Evolutionary conservation across 768 basidiomycete species (phyloP), one percentile per base, ranked within the genome.

Genomic region (Panaeolus papilionaceus): DNA sequence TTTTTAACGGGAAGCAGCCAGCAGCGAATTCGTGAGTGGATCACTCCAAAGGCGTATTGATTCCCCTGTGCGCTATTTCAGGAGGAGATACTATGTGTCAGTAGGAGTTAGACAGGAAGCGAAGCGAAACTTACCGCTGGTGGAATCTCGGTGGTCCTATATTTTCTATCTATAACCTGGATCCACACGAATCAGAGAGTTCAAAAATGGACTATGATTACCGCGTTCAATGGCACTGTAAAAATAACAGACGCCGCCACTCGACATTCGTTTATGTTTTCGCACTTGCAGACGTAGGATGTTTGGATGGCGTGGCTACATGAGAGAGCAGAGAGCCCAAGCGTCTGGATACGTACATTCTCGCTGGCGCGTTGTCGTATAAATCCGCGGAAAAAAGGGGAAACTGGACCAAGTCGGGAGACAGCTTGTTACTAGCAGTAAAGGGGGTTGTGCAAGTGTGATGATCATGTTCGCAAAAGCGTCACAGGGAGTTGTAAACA

Each of bases 161-260:
- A 1, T 33, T 16, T 28, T 28, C 26, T 37, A 58, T 33, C 9
- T 58, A 33, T 58, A 58, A 58, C 54, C 54, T 58, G 54, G 54
- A 58, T 58, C 54, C 54, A 58, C 54, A 58, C 54, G 54, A 58
- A 58, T 49, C 54, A 37, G 33, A 58, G 4, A 16, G 54, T 58
- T 58, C 54, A 58, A 58, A 58, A 58, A 37, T 58, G 54, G 54
- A 33, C 16, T 58, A 26, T 58, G 54, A 58, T 58, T 37, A 58
- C 54, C 54, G 54, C 28, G 54, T 58, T 58, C 12, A 37, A 58
- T 58, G 54, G 1, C 28, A 28, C 33, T 33, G 14, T 28, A 58
- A 37, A 58, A 58, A 58, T 58, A 58, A 37, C 54, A 58, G 54
- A 58, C 33, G 54, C 54, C 54, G 54, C 54, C 54, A 58, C 54